Conservation (phyloP, 352 stramenopile genomes). For the Globisporangium nodosum region DNA sequence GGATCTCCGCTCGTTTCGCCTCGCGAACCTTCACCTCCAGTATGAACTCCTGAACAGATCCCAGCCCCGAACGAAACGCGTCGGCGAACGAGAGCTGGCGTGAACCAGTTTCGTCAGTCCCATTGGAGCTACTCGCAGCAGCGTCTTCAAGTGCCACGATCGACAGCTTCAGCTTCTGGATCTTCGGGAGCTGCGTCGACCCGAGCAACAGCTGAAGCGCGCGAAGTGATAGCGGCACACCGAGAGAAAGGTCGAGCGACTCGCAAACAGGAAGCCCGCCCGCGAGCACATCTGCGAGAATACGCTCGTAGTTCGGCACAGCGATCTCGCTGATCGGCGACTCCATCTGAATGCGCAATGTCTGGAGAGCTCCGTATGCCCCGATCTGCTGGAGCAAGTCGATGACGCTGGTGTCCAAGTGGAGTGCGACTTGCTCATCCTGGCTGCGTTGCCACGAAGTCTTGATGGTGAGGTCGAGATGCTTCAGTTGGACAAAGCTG, state of each 20-base stretch:
- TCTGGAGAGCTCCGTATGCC: conserved; percentile 18
- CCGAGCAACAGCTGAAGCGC: conserved; percentile 15
- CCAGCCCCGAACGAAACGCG: conserved; percentile 7
- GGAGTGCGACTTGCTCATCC: conserved; percentile 1
- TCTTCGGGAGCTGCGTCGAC: conserved; percentile 14
- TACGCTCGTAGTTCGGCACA: conserved; percentile 12
- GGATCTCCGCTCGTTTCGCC: conserved; percentile 3
- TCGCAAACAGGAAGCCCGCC: conserved; percentile 42
- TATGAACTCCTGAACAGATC: conserved; percentile 10
- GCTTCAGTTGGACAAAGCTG: conserved; percentile 41
- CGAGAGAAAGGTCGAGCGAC: conserved; percentile 27
- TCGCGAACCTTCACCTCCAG: conserved; percentile 14
- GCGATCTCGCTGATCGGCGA: conserved; percentile 1
- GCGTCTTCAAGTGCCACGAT: conserved; percentile 9
- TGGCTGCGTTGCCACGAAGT: background rate
- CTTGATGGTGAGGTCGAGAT: conserved; percentile 32
- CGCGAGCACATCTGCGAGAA: conserved; percentile 29
- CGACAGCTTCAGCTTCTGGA: conserved; percentile 20
- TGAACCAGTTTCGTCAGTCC: background rate
- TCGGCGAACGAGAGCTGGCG: conserved; percentile 5
- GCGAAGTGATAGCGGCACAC: conserved; percentile 16
- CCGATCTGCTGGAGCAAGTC: conserved; percentile 21
- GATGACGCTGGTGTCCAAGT: conserved; percentile 14
- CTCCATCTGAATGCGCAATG: conserved; percentile 18
- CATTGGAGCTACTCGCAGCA: background rate